Conservation (phyloP, 225 moss, liverwort and hornwort genomes). For the Bryoerythrophyllum caledonicum region DNA sequence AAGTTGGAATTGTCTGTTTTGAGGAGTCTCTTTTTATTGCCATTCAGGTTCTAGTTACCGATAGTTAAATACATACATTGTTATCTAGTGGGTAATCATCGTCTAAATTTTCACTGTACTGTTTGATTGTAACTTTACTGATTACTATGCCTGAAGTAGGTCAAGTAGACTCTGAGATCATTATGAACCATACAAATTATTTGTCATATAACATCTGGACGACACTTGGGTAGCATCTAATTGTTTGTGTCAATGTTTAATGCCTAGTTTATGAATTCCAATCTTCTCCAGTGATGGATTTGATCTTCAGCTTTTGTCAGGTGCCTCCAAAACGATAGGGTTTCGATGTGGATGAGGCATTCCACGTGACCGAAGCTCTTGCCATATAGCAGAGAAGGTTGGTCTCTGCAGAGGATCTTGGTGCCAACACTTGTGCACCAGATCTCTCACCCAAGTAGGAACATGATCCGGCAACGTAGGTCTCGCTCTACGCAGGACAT, state of each 20-base stretch:
- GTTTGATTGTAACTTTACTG: neutral
- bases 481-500: neutral
- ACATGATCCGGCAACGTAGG: neutral
- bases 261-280: neutral
- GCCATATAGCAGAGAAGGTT: neutral
- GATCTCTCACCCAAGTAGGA: neutral
- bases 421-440: neutral
- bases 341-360: neutral
- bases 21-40: neutral
- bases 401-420: neutral
- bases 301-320: neutral
- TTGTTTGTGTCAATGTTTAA: neutral
- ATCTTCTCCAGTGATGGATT: neutral
- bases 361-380: neutral
- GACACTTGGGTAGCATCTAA: neutral
- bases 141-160: neutral
- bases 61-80: neutral
- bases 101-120: neutral
- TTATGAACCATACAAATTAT: neutral
- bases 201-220: neutral
- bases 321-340: neutral
- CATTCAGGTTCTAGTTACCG: neutral
- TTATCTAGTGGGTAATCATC: slow-evolving; percentile 3
- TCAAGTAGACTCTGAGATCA: neutral
- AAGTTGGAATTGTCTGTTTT: neutral